A percentile compares a stretch with the other conserved stretches of the same genome.
Conservation (phyloP, 805 yeast genomes). For the Sporopachydermia quercuum region DNA sequence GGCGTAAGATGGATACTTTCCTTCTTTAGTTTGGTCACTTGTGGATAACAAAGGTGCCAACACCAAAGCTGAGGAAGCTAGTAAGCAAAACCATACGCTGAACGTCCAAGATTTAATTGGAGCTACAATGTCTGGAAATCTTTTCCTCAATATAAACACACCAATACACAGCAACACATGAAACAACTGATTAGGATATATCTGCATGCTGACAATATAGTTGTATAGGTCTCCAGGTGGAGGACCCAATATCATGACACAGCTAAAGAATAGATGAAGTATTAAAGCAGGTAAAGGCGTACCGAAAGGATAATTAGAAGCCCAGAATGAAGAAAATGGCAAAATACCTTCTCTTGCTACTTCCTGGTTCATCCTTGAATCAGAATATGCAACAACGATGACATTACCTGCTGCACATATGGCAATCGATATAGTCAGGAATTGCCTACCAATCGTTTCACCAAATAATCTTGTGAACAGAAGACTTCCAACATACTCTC, state of each 20-base stretch:
- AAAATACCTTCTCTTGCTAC: conserved; percentile 33
- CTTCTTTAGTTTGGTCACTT: background rate
- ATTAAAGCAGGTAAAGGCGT: conserved; percentile 28
- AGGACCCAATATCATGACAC: conserved; percentile 2
- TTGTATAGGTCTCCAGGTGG: conserved; percentile 21
- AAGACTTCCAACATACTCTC: conserved; percentile 29
- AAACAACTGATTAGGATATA: conserved; percentile 33
- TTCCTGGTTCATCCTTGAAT: conserved; percentile 32
- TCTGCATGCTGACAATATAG: conserved; percentile 29
- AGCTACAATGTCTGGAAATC: conserved; percentile 33
- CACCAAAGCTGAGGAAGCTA: conserved; percentile 5
- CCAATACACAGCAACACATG: conserved; percentile 41
- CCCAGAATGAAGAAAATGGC: conserved; percentile 27
- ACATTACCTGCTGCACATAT: conserved; percentile 35
- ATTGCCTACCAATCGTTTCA: conserved; percentile 22
- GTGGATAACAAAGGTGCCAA: conserved; percentile 2
- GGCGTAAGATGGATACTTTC: conserved; percentile 11
- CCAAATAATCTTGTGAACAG: conserved; percentile 32
- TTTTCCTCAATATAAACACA: conserved; percentile 33
- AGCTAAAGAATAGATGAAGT: conserved; percentile 10
- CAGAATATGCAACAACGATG: conserved; percentile 31
- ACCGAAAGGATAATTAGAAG: conserved; percentile 31
- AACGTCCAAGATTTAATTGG: conserved; percentile 30
- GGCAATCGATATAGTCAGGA: conserved; percentile 30
- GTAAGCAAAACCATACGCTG: conserved; percentile 3